Evolutionary conservation across 148 eudicot genomes (phyloP), one percentile per base, ranked within the genome.

Genomic region (Cornus kousa): DNA sequence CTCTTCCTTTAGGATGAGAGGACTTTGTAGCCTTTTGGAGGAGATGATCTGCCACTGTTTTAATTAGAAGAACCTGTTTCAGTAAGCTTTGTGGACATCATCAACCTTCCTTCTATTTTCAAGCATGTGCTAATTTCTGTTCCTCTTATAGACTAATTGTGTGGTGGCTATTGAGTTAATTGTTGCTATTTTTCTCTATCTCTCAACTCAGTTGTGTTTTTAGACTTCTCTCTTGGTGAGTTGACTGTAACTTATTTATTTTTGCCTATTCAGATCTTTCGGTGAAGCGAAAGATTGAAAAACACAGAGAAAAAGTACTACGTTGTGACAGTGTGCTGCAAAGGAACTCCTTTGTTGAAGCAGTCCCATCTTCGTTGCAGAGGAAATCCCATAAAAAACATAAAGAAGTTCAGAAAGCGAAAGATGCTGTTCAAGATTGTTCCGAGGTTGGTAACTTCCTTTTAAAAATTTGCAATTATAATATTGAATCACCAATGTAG

Each of bases 261-360:
- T 74, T 31, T 74, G 28, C 24, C 72, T 50, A 55, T 78, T 10
- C 84, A 95, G 97, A 93, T 87, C 90, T 88, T 78, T 88, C 91
- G 68, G 91, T 88, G 66, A 95, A 87, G 89, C 90, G 97, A 16
- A 95, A 93, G 86, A 90, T 95, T 87, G 98, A 93, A 77, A 95
- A 91, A 82, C 84, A 81, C 62, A 82, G 97, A 70, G 97, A 93
- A 79, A 93, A 91, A 81, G 91, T 89, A 22, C 88, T 95, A 28
- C 92, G 87, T 1, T 83, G 80, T 67, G 97, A 93, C 20, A 95
- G 94, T 73, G n/a, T 91, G 13, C 84, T 95, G 59, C 84, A 91
- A 82, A 86, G 82, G 76, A 95, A 95, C 71, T 80, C 92, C 64
- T 95, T 93, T 85, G 92, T 95, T 71, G 80, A 95, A 78, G 78